Percentiles rank a stretch among this genome's conserved stretches.
Evolutionary conservation across 331 rosid species (phyloP).

Genomic region (Acacia concinna): DNA sequence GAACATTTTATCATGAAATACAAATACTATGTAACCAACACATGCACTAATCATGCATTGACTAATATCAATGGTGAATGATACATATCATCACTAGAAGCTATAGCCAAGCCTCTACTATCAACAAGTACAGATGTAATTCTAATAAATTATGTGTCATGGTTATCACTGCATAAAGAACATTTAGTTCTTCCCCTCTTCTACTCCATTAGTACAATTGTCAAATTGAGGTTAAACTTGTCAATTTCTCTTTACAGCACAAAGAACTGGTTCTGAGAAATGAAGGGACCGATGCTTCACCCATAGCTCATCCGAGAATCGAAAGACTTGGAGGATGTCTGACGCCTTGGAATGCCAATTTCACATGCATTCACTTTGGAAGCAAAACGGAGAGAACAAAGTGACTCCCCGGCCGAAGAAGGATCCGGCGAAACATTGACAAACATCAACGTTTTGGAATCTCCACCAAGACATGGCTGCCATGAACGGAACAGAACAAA

Average conservation of each 20-base stretch:
- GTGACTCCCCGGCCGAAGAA: neutral
- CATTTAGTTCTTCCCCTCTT: neutral
- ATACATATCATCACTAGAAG: neutral
- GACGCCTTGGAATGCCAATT: neutral
- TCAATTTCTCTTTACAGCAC: neutral
- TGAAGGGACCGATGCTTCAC: neutral
- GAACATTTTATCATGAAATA: neutral
- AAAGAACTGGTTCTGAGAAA: neutral
- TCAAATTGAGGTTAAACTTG: neutral
- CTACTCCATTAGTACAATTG: neutral
- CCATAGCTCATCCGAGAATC: neutral
- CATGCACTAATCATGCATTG: neutral
- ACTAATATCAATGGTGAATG: neutral
- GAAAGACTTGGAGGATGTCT: neutral
- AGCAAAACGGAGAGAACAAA: slow-evolving; percentile 3
- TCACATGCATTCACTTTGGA: neutral
- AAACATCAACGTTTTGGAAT: slow-evolving; percentile 6
- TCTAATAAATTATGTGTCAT: neutral
- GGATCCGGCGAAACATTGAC: neutral
- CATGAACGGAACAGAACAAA: neutral
- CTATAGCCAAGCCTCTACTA: neutral
- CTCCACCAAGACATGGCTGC: slow-evolving; percentile 9
- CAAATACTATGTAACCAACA: neutral
- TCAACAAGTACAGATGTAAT: neutral
- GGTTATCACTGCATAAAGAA: neutral